Base-by-base conservation (phyloP, 495 filamentous ascomycete species). In the Penicillium maclennaniae region DNA sequence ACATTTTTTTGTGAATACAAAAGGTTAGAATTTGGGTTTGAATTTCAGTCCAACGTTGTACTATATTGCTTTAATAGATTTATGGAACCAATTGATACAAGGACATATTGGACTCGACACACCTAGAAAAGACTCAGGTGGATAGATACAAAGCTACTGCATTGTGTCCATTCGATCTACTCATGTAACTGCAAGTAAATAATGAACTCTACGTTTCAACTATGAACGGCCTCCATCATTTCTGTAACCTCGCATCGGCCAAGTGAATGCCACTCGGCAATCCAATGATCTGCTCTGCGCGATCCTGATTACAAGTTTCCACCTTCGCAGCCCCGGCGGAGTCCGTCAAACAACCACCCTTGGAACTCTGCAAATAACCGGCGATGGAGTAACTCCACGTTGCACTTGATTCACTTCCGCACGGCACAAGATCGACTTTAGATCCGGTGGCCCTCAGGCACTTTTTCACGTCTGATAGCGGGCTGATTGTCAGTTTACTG, bases 241-340 rank as follows among this genome's bases (percentile, higher is more conserved):
- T 25, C 44, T 16, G 42, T 21, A 7, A 19, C 36, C 6, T 21
- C 20, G 48, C 42, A 25, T 48, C 47, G 37, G 41, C 52, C 12
- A 66, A 16, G 20, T 48, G 23, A 37, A 67, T 55, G 40, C 66
- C 68, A 62, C 63, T 63, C 1, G 68, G 66, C 49, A 70, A 47
- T 12, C 63, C 66, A 55, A 70, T 64, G 21, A 70, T 68, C 49
- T 70, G 68, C 7, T 43, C 57, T 27, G 61, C 53, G 41, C 37
- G 26, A 34, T 56, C 54, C 31, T 55, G 43, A 27, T 58, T 47
- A 58, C 68, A 70, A 7, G 23, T 36, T 7, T 21, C 49, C 21
- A 59, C 10, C 12, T 38, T 39, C 1, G 15, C 53, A 6, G 47
- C 45, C n/a, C 51, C 51, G 23, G 28, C 43, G 39, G 44, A 54